These are phyloP conservation scores for Boletus bicolor DNA, from an alignment of 768 basidiomycete genomes.

Conservation along the genomic window DNA sequence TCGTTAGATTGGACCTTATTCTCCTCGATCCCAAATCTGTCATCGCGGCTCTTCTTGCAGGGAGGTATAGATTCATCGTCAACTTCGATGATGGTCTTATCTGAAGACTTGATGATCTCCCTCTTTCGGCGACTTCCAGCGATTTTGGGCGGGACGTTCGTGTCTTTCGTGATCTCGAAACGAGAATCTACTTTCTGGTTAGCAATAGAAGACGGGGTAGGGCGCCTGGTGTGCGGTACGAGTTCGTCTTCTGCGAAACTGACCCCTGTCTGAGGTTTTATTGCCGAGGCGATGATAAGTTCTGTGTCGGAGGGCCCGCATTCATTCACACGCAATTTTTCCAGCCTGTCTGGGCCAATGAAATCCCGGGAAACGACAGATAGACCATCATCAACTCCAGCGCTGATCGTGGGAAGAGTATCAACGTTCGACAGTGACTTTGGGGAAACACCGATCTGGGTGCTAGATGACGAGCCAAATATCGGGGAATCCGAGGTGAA, in stretches of 20 bases:
- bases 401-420: not conserved
- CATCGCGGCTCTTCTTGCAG: conserved; percentile 21
- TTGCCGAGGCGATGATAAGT: not conserved
- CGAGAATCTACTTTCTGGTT: not conserved
- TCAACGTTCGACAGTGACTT: conserved; percentile 2
- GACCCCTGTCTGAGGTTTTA: not conserved
- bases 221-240: not conserved
- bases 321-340: not conserved
- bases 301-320: not conserved
- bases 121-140: conserved; percentile 30
- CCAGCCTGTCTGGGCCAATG: not conserved
- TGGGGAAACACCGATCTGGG: conserved; percentile 12
- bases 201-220: not conserved
- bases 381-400: not conserved
- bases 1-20: not conserved
- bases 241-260: not conserved
- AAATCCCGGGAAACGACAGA: not conserved
- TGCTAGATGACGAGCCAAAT: conserved; percentile 14
- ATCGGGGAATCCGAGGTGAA: conserved; percentile 7
- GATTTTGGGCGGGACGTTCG: conserved; percentile 8
- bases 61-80: conserved; percentile 15
- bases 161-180: conserved; percentile 2
- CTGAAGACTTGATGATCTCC: conserved; percentile 8
- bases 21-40: not conserved
- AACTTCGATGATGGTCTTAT: conserved; percentile 4